phyloP scores from a whole-genome alignment of 306 rosid species.

The Rosa multiflora region DNA sequence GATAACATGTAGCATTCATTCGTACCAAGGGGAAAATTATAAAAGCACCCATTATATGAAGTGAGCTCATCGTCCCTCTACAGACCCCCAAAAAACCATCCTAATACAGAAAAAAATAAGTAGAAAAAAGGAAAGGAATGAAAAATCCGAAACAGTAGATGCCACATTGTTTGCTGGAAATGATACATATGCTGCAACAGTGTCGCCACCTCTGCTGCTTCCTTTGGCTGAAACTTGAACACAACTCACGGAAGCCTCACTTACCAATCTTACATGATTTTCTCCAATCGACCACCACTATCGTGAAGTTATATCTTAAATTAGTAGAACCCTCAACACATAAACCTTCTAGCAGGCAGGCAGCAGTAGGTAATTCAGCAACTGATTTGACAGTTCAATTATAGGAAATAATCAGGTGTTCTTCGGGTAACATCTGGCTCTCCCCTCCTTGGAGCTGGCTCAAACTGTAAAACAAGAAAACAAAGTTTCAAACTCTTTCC shows the following conservation, averaged over 20 bases:
- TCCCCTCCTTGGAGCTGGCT: constrained; percentile 99
- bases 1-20: constrained; percentile 4
- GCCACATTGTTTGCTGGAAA: constrained; percentile 47
- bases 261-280: constrained; percentile 31
- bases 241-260: constrained; percentile 36
- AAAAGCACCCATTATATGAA: constrained; percentile 43
- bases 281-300: constrained; percentile 24
- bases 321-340: constrained; percentile 32
- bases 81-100: constrained; percentile 47
- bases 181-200: constrained; percentile 45
- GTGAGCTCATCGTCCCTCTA: constrained; percentile 49
- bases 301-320: constrained; percentile 16
- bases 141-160: constrained; percentile 38
- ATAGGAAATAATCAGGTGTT: constrained; percentile 93
- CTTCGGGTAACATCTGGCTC: constrained; percentile 95
- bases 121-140: constrained; percentile 23
- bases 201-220: constrained; percentile 43
- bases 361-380: constrained; percentile 37
- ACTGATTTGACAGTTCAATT: constrained; percentile 33
- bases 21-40: constrained; percentile 23
- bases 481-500: constrained; percentile 13
- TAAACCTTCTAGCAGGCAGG: constrained; percentile 37
- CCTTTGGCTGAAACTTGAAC: constrained; percentile 35
- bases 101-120: constrained; percentile 40
- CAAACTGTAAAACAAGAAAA: constrained; percentile 57